Percentiles rank a stretch among this genome's conserved stretches.
These are phyloP conservation scores for Erysimum cheiri DNA, from an alignment of 441 rosid species.

Conservation along the genomic window DNA sequence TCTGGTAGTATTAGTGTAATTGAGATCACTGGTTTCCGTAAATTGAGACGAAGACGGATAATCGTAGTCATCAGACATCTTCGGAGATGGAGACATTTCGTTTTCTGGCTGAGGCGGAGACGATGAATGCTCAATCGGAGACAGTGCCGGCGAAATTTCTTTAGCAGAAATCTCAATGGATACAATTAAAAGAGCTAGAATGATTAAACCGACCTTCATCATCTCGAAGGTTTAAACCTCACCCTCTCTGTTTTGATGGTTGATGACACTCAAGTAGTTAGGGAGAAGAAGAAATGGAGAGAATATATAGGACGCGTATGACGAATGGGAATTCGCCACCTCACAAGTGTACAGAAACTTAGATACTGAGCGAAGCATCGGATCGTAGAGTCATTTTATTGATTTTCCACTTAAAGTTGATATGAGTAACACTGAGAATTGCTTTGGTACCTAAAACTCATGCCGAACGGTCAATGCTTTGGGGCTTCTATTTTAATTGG, in stretches of 20 bases:
- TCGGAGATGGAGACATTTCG: slow-evolving; percentile 41
- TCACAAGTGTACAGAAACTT: neutral
- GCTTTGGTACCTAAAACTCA: slow-evolving; percentile 24
- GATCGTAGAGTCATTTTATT: neutral
- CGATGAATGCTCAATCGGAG: slow-evolving; percentile 13
- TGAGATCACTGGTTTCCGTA: slow-evolving; percentile 42
- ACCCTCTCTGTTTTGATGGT: neutral
- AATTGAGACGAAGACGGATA: slow-evolving; percentile 34
- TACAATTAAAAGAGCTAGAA: slow-evolving; percentile 15
- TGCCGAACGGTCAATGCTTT: slow-evolving; percentile 33
- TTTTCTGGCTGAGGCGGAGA: slow-evolving; percentile 43
- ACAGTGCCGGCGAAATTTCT: slow-evolving; percentile 26
- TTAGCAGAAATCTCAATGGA: slow-evolving; percentile 6
- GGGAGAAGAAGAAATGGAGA: neutral
- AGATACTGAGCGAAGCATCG: neutral
- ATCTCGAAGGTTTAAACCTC: neutral
- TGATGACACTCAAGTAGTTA: neutral
- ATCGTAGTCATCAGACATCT: neutral
- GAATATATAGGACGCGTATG: slow-evolving; percentile 2
- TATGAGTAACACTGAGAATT: slow-evolving; percentile 24
- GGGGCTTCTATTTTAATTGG: neutral
- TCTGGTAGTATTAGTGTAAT: slow-evolving; percentile 25
- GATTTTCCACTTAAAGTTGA: slow-evolving; percentile 26
- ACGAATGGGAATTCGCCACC: neutral
- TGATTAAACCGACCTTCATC: slow-evolving; percentile 13